Evolutionary conservation across 495 filamentous ascomycete species (phyloP).

Genomic region (Penicillium bialowiezense): DNA sequence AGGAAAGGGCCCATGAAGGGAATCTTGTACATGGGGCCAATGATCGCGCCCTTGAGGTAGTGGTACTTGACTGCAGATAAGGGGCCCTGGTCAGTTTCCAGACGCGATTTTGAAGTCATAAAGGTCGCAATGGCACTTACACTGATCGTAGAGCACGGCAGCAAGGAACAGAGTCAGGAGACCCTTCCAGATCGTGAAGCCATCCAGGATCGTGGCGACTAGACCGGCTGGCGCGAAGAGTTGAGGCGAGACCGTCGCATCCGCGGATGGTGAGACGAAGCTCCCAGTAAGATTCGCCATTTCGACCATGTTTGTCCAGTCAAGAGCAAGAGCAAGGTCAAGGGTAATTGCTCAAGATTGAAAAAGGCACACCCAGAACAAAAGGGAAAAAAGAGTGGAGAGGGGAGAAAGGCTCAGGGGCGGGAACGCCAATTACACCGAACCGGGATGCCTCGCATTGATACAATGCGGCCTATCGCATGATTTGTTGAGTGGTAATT

Average conservation of each 20-base stretch:
- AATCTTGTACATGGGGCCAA: constrained; percentile 77
- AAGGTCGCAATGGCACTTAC: constrained; percentile 45
- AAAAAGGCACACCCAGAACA: constrained; percentile 6
- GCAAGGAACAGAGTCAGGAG: constrained; percentile 61
- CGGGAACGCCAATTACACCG: constrained; percentile 20
- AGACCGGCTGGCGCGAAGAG: constrained; percentile 42
- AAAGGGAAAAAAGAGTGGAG: constrained; percentile 14
- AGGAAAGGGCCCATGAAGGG: constrained; percentile 97
- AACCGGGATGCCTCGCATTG: constrained; percentile 1
- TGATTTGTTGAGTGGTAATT: neutral
- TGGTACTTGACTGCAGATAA: constrained; percentile 73
- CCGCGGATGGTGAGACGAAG: constrained; percentile 74
- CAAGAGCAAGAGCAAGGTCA: neutral
- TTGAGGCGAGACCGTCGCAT: constrained; percentile 53
- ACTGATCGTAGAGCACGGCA: constrained; percentile 82
- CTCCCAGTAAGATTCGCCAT: constrained; percentile 68
- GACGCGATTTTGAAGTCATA: constrained; percentile 4
- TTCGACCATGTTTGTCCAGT: constrained; percentile 6
- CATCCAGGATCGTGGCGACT: constrained; percentile 46
- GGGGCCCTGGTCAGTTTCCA: constrained; percentile 8
- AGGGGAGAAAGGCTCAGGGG: constrained; percentile 23
- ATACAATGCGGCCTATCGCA: neutral
- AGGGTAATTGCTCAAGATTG: neutral
- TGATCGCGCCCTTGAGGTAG: constrained; percentile 79
- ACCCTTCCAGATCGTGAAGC: constrained; percentile 61